A percentile compares a stretch with the other conserved stretches of the same genome.
phyloP scores from a whole-genome alignment of 805 yeast species.

The Scheffersomyces ergatensis region DNA sequence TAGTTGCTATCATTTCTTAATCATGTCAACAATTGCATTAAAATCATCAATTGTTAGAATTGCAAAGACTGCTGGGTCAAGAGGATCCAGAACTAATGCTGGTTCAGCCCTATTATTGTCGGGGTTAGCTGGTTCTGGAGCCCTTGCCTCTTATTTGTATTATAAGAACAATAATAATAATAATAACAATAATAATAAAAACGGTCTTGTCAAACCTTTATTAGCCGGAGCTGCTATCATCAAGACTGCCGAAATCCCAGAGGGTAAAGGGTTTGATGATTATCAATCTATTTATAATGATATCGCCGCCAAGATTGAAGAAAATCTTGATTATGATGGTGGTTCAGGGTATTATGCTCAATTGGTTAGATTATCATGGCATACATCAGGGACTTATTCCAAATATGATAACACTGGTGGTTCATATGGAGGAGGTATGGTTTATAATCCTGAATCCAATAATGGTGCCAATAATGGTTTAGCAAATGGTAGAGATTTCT shows the following conservation, averaged over 20 bases:
- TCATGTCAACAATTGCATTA: constrained; percentile 9
- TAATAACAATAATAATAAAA: constrained; percentile 7
- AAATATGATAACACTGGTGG: constrained; percentile 29
- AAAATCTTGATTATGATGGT: constrained; percentile 34
- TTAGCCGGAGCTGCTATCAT: constrained; percentile 22
- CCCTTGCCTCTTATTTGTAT: constrained; percentile 16
- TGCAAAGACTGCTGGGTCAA: constrained; percentile 1
- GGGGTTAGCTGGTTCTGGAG: constrained; percentile 23
- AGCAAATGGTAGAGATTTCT: constrained; percentile 52
- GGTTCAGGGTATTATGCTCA: constrained; percentile 38
- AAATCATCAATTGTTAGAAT: constrained; percentile 5
- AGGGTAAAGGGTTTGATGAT: constrained; percentile 43
- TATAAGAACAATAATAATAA: constrained; percentile 12
- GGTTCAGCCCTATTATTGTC: constrained; percentile 5
- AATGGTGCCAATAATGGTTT: constrained; percentile 61
- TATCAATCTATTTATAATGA: constrained; percentile 70
- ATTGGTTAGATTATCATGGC: constrained; percentile 40
- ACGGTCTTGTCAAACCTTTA: constrained; percentile 8
- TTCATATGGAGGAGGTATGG: constrained; percentile 37
- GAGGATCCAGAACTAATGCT: not conserved
- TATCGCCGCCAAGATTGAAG: constrained; percentile 61
- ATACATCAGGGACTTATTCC: constrained; percentile 31
- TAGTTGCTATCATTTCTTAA: no score
- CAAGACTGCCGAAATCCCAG: constrained; percentile 32
- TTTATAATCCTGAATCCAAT: constrained; percentile 26